Evolutionary conservation across 768 basidiomycete genomes (phyloP).

Genomic region (Hebeloma cylindrosporum): DNA sequence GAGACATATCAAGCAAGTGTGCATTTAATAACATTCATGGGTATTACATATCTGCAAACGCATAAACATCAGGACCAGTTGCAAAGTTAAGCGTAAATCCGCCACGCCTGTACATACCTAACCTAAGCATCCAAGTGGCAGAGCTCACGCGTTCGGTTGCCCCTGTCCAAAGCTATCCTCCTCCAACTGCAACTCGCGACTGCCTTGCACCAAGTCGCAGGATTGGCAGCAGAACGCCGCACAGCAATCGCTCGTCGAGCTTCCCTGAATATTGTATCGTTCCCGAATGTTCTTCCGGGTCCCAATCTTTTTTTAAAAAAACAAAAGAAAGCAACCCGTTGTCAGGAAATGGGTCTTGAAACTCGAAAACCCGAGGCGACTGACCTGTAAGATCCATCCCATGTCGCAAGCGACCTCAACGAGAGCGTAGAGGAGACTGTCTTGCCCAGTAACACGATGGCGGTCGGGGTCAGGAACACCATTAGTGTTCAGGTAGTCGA

Average conservation of each 20-base stretch:
- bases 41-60: too few species aligned
- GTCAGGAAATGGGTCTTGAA: not conserved
- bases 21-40: too few species aligned
- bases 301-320: slow-evolving; percentile 11
- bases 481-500: slow-evolving; percentile 17
- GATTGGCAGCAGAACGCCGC: slow-evolving; percentile 20
- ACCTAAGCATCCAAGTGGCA: too few species aligned
- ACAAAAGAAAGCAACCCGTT: too few species aligned
- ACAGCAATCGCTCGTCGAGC: slow-evolving; percentile 16
- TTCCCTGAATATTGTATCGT: slow-evolving; percentile 21
- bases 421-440: slow-evolving; percentile 13
- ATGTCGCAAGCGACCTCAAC: slow-evolving; percentile 20
- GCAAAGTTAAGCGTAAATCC: too few species aligned
- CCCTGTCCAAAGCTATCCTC: slow-evolving; percentile 15
- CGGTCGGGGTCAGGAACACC: slow-evolving; percentile 19
- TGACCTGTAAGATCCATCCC: slow-evolving; percentile 22
- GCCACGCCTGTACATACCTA: too few species aligned
- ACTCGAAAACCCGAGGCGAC: not conserved
- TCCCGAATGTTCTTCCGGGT: slow-evolving; percentile 18
- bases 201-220: slow-evolving; percentile 22
- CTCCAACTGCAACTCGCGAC: slow-evolving; percentile 21
- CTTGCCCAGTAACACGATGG: slow-evolving; percentile 7
- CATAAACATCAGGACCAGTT: too few species aligned
- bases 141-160: not conserved
- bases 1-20: too few species aligned